Conservation (phyloP, 1,139 yeast genomes). For the Starmera stellimalicola region DNA sequence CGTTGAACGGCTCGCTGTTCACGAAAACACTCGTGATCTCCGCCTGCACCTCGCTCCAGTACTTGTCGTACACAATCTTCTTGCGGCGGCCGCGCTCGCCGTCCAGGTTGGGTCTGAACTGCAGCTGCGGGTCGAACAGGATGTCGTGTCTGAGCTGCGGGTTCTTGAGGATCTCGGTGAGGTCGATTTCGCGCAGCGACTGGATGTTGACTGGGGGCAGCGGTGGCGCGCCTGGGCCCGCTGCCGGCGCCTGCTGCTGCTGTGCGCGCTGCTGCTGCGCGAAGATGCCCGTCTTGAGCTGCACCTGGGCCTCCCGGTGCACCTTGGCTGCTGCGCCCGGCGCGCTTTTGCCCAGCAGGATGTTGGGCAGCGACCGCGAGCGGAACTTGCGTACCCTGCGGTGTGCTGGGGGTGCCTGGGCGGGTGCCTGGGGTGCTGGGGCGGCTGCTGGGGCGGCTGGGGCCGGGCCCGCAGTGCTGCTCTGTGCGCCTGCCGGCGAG, state of each 20-base stretch:
- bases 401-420: neutral
- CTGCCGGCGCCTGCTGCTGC: no score
- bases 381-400: constrained; percentile 15
- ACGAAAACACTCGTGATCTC: constrained; percentile 18
- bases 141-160: constrained; percentile 93
- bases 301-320: no score
- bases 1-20: constrained; percentile 22
- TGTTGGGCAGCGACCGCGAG: constrained; percentile 20
- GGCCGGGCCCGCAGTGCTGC: neutral
- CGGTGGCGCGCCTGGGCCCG: constrained; percentile 21
- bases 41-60: constrained; percentile 61
- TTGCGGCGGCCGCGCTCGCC: constrained; percentile 84
- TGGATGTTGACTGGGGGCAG: constrained; percentile 81
- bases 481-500: neutral
- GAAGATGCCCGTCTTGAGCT: no score
- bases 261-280: no score
- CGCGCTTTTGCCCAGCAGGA: constrained; percentile 9
- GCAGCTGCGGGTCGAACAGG: constrained; percentile 84
- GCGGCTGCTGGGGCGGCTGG: neutral
- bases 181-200: constrained; percentile 75
- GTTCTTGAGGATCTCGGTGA: constrained; percentile 81
- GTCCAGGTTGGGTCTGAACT: constrained; percentile 85
- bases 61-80: constrained; percentile 64
- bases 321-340: constrained; percentile 2
- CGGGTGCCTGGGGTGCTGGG: neutral